phyloP scores from a whole-genome alignment of 1,284 basidiomycete genomes.

The Leccinum proximum region DNA sequence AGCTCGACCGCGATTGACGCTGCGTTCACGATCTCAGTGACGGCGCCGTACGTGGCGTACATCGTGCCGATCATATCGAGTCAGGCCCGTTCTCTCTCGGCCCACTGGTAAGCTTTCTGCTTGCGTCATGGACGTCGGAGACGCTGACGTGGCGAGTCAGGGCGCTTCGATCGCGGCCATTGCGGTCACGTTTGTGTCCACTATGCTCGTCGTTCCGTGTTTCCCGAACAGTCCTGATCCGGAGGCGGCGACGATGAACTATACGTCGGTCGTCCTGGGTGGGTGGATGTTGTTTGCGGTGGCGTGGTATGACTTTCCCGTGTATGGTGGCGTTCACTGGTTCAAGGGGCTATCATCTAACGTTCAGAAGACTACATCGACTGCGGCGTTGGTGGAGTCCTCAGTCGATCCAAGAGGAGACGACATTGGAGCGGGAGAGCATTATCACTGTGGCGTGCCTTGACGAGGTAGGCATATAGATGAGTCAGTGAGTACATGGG shows the following conservation, averaged over 20 bases:
- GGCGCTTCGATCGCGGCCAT: not conserved
- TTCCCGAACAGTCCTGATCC: not conserved
- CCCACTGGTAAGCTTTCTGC: not conserved
- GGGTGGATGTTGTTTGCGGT: not conserved
- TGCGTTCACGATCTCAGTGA: not conserved
- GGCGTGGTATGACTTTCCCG: not conserved
- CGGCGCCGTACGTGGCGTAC: not conserved
- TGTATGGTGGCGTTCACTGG: not conserved
- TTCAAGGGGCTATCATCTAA: not conserved
- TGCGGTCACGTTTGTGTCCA: not conserved
- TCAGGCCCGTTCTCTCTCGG: constrained; percentile 1
- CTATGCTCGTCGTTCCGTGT: constrained; percentile 1
- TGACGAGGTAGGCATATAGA: not conserved
- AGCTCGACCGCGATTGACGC: not conserved
- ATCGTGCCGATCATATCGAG: not conserved
- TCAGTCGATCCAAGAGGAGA: not conserved
- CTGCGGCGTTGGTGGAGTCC: not conserved
- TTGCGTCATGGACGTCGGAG: not conserved
- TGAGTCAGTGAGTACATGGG: not conserved
- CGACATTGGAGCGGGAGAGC: not conserved
- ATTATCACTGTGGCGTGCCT: not conserved
- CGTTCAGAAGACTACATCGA: not conserved
- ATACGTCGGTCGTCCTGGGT: not conserved
- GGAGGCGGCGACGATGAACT: not conserved
- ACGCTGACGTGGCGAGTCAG: not conserved